A percentile compares a stretch with the other conserved stretches of the same genome.
Conservation (phyloP, 305 asterid species). For the Fraxinus baroniana region DNA sequence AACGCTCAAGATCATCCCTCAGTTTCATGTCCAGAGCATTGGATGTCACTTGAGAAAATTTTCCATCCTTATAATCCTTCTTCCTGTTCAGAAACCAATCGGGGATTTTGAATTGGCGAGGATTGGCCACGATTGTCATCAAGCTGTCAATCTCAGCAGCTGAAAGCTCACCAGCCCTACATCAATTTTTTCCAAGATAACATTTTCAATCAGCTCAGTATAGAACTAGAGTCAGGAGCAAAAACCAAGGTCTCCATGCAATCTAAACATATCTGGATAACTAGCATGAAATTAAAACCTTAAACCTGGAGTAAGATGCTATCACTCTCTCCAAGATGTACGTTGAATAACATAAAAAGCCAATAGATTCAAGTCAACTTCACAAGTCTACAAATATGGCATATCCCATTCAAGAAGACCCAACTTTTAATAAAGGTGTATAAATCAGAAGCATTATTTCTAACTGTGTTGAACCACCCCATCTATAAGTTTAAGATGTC, state of each 20-base stretch:
- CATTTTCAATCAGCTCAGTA: background rate
- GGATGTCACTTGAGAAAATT: conserved; percentile 30
- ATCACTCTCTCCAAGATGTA: background rate
- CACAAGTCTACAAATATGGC: background rate
- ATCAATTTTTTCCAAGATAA: background rate
- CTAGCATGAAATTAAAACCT: background rate
- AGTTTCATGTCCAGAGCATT: conserved; percentile 36
- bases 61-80: conserved; percentile 37
- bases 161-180: conserved; percentile 33
- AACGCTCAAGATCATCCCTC: conserved; percentile 32
- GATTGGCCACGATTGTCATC: conserved; percentile 36
- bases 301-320: background rate
- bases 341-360: background rate
- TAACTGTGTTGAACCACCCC: background rate
- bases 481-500: background rate
- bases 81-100: conserved; percentile 35
- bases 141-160: conserved; percentile 34
- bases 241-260: background rate
- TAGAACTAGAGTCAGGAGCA: background rate
- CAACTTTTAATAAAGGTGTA: background rate
- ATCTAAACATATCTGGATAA: background rate
- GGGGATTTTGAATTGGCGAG: conserved; percentile 34
- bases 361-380: background rate
- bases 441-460: background rate
- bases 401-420: background rate